These are phyloP conservation scores for Hypoxylon sp. DNA, from an alignment of 2,329 filamentous ascomycete genomes.

Conservation along the genomic window DNA sequence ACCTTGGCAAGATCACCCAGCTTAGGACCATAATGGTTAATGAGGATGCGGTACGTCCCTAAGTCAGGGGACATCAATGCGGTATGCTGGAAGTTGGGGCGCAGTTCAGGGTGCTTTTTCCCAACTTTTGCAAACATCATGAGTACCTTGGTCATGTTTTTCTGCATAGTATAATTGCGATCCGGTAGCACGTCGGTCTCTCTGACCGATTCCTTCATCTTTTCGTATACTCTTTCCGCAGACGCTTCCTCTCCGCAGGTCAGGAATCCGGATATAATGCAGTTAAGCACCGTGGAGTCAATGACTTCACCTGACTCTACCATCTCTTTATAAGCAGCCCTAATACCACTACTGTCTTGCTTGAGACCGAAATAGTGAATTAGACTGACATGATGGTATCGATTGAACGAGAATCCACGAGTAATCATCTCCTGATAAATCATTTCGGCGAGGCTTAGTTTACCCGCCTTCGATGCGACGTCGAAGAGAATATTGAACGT, in stretches of 20 bases:
- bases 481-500: slow-evolving; percentile 96
- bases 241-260: slow-evolving; percentile 79
- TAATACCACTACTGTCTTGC: slow-evolving; percentile 77
- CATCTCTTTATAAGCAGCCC: slow-evolving; percentile 82
- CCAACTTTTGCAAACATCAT: slow-evolving; percentile 68
- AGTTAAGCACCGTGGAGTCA: slow-evolving; percentile 88
- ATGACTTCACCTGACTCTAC: slow-evolving; percentile 89
- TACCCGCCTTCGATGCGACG: slow-evolving; percentile 84
- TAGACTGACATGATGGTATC: slow-evolving; percentile 83
- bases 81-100: slow-evolving; percentile 66
- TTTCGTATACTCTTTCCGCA: slow-evolving; percentile 83
- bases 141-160: slow-evolving; percentile 66
- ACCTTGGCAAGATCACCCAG: slow-evolving; percentile 79
- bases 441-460: slow-evolving; percentile 85
- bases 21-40: slow-evolving; percentile 77
- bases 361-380: slow-evolving; percentile 87
- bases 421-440: slow-evolving; percentile 83
- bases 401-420: slow-evolving; percentile 76
- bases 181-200: slow-evolving; percentile 56
- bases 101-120: slow-evolving; percentile 67
- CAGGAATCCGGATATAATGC: slow-evolving; percentile 83
- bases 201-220: slow-evolving; percentile 78
- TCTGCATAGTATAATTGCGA: slow-evolving; percentile 60
- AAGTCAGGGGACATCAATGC: slow-evolving; percentile 79
- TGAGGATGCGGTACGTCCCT: slow-evolving; percentile 81